Evolutionary conservation across 1,139 yeast species (phyloP).

Genomic region (Blastobotrys proliferans): DNA sequence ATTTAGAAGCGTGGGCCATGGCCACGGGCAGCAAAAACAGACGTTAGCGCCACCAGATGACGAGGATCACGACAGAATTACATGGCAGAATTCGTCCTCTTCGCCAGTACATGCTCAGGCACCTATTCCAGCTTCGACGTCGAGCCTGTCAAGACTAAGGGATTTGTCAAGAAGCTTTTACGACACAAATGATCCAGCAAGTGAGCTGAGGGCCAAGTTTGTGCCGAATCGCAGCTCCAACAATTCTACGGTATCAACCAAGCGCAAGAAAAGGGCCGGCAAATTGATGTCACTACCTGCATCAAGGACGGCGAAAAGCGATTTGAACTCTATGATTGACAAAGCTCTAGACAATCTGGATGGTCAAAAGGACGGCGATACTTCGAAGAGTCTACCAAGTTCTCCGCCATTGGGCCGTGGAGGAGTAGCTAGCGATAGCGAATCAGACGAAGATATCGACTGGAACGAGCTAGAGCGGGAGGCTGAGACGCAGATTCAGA

Average conservation of each 20-base stretch:
- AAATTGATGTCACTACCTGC: conserved; percentile 7
- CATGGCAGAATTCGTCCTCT: conserved; percentile 11
- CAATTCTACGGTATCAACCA: not conserved
- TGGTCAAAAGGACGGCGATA: not conserved
- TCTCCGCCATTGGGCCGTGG: conserved; percentile 8
- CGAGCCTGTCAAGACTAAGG: not conserved
- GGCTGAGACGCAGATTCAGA: conserved; percentile 2
- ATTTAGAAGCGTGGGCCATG: not conserved
- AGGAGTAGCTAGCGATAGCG: conserved; percentile 6
- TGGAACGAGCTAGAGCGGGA: conserved; percentile 9
- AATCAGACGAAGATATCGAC: conserved; percentile 15
- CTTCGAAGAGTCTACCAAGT: conserved; percentile 11
- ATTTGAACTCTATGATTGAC: conserved; percentile 10
- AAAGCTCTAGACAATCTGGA: conserved; percentile 2
- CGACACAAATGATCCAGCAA: conserved; percentile 3
- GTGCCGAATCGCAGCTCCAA: no score
- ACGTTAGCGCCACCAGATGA: no score
- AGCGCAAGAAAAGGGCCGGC: not conserved
- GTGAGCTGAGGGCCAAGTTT: conserved; percentile 12
- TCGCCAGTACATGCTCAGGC: conserved; percentile 3
- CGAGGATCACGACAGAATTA: conserved; percentile 5
- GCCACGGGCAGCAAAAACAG: no score
- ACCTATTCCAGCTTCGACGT: not conserved
- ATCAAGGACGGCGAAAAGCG: not conserved
- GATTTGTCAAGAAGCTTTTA: conserved; percentile 2